Percentiles rank a stretch among this genome's conserved stretches.
Evolutionary conservation across 768 basidiomycete genomes (phyloP).

Genomic region (Crassisporium funariophilum): DNA sequence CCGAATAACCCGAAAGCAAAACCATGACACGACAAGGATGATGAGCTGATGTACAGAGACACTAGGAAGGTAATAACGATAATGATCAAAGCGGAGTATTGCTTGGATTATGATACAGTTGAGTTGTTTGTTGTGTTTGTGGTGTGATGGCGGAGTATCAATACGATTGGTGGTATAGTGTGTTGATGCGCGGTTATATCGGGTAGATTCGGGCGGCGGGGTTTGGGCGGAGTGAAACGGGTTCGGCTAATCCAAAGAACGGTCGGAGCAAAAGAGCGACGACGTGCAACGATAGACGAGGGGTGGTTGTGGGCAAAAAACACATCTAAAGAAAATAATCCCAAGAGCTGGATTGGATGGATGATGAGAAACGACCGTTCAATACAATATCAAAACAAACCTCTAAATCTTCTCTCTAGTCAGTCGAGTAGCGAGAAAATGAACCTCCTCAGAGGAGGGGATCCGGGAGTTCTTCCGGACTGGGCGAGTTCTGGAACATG

Average conservation of each 20-base stretch:
- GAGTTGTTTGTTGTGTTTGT: slow-evolving; percentile 16
- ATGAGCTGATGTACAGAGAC: slow-evolving; percentile 17
- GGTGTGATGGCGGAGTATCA: slow-evolving; percentile 14
- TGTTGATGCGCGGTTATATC: slow-evolving; percentile 6
- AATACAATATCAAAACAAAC: slow-evolving; percentile 14
- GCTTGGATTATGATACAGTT: slow-evolving; percentile 26
- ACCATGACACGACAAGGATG: slow-evolving; percentile 3
- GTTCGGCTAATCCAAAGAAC: neutral
- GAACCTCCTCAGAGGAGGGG: slow-evolving; percentile 52
- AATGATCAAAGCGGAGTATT: slow-evolving; percentile 10
- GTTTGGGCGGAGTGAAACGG: slow-evolving; percentile 1
- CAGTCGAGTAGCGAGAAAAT: slow-evolving; percentile 17
- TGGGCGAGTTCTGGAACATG: slow-evolving; percentile 84
- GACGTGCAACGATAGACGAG: slow-evolving; percentile 13
- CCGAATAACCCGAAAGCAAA: slow-evolving; percentile 4
- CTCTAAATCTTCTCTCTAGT: slow-evolving; percentile 32
- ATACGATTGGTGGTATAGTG: slow-evolving; percentile 18
- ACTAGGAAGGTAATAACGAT: slow-evolving; percentile 23
- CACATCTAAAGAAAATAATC: slow-evolving; percentile 21
- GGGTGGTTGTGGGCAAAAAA: slow-evolving; percentile 7
- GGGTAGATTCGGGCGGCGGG: neutral
- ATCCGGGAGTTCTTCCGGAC: slow-evolving; percentile 77
- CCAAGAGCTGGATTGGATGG: slow-evolving; percentile 14
- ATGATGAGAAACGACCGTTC: neutral
- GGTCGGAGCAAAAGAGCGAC: slow-evolving; percentile 8